Conservation (phyloP, 805 yeast genomes). For the Sugiyamaella floridensis region DNA sequence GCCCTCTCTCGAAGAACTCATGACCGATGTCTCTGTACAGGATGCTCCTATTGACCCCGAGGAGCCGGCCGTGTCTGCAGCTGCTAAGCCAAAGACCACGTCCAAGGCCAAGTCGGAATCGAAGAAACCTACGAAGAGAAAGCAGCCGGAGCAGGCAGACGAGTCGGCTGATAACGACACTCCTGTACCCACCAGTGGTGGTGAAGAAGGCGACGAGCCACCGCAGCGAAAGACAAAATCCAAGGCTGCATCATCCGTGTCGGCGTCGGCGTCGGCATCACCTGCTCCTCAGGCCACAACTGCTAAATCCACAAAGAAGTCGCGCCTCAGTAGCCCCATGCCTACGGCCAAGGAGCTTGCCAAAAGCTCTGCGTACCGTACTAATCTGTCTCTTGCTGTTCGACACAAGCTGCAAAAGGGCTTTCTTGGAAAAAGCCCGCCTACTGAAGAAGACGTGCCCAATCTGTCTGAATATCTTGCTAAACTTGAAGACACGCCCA, state of each 20-base stretch:
- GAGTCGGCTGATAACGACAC: neutral
- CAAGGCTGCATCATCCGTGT: neutral
- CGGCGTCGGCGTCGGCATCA: neutral
- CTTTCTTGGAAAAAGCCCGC: slow-evolving; percentile 22
- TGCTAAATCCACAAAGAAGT: slow-evolving; percentile 6
- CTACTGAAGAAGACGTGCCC: slow-evolving; percentile 24
- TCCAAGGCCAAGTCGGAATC: neutral
- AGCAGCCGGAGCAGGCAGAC: slow-evolving; percentile 2
- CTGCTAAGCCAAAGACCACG: slow-evolving; percentile 12
- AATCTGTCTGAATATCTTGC: slow-evolving; percentile 23
- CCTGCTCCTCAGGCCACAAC: neutral
- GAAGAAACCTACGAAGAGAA: slow-evolving; percentile 6
- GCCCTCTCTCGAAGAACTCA: slow-evolving; percentile 41
- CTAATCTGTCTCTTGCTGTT: slow-evolving; percentile 22
- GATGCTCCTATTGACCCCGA: no score
- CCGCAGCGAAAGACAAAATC: slow-evolving; percentile 3
- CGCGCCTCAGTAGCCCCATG: slow-evolving; percentile 3
- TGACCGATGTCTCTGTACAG: slow-evolving; percentile 19
- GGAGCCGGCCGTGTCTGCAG: neutral
- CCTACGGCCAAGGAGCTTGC: slow-evolving; percentile 16
- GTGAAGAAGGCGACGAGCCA: no score
- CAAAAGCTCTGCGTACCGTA: slow-evolving; percentile 10
- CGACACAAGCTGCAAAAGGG: slow-evolving; percentile 30
- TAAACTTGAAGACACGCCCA: slow-evolving; percentile 26
- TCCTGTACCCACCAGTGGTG: no score